A percentile compares a stretch with the other conserved stretches of the same genome.
phyloP scores from a whole-genome alignment of 2,329 filamentous ascomycete genomes.

The Xylaria polymorpha region DNA sequence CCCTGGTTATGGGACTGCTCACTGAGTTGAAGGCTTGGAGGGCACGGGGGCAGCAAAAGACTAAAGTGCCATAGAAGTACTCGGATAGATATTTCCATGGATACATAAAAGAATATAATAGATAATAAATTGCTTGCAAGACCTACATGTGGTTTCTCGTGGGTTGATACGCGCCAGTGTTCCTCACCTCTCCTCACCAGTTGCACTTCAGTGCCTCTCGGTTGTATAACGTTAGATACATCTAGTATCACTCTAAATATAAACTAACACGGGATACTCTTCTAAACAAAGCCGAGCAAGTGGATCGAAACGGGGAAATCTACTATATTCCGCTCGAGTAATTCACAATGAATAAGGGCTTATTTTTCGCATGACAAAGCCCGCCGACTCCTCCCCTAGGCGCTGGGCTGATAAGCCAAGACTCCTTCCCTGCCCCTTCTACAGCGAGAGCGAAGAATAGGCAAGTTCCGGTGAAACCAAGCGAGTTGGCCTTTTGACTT shows the following conservation, averaged over 20 bases:
- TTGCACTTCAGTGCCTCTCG: background rate
- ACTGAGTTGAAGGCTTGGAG: conserved; percentile 80
- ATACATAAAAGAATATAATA: conserved; percentile 16
- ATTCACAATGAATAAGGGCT: no score
- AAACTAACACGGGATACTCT: no score
- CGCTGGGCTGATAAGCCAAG: background rate
- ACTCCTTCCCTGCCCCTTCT: background rate
- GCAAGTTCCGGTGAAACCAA: background rate
- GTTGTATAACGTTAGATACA: background rate
- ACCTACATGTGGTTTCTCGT: background rate
- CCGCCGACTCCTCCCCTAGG: no score
- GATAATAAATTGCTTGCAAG: conserved; percentile 17
- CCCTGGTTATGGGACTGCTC: conserved; percentile 82
- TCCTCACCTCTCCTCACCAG: background rate
- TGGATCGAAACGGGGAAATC: no score
- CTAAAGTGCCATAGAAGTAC: conserved; percentile 44
- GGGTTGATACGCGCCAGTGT: background rate
- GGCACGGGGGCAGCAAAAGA: conserved; percentile 59
- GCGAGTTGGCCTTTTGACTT: background rate
- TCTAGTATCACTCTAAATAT: no score
- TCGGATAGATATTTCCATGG: background rate
- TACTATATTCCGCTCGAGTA: no score
- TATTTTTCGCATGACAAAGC: background rate
- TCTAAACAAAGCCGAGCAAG: no score
- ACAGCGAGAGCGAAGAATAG: background rate